Evolutionary conservation across 108 stramenopile genomes (phyloP), one percentile per base, ranked within the genome.

Genomic region (Nitzschia sp.): DNA sequence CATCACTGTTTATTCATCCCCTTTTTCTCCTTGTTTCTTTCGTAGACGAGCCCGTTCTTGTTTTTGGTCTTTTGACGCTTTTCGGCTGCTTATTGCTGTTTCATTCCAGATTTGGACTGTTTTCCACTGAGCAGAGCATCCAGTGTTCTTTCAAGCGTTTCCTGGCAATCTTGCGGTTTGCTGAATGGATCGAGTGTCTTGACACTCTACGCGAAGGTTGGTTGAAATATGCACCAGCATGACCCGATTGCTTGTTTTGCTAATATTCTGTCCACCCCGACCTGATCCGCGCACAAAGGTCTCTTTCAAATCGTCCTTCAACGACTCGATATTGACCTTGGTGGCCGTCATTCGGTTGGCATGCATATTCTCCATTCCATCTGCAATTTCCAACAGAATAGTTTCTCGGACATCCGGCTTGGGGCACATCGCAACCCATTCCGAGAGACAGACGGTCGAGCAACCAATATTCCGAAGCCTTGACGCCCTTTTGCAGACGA

Each of bases 81-180:
- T 10, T 64, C 65, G 6, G 72, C 65, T 15, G 80, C 83, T 55
- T 82, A 79, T 39, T 76, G 61, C 3, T 79, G 77, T 63, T 89
- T 89, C 59, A 83, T 58, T 20, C 71, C 65, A 10, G 38, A 65
- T 43, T 72, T 71, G 60, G 87, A 89, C 15, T 76, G 67, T 0
- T 71, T 80, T 5, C 94, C 94, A 70, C 93, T 88, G 42, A 89
- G 71, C n/a, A 75, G 75, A 39, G 82, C 87, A 64, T 95, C 95
- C 12, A 95, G 54, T 95, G 91, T 25, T 85, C 59, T 39, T 65
- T 74, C 51, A 95, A 64, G 21, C 88, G 83, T 59, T 89, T 93
- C 0, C 95, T 55, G 0, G 92, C 95, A 72, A 93, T 90, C 53
- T 93, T 95, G 37, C 95, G 79, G 61, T 95, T 95, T 93, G 90